Base-by-base conservation (phyloP, 2,329 filamentous ascomycete genomes). In the Scedosporium aurantiacum region DNA sequence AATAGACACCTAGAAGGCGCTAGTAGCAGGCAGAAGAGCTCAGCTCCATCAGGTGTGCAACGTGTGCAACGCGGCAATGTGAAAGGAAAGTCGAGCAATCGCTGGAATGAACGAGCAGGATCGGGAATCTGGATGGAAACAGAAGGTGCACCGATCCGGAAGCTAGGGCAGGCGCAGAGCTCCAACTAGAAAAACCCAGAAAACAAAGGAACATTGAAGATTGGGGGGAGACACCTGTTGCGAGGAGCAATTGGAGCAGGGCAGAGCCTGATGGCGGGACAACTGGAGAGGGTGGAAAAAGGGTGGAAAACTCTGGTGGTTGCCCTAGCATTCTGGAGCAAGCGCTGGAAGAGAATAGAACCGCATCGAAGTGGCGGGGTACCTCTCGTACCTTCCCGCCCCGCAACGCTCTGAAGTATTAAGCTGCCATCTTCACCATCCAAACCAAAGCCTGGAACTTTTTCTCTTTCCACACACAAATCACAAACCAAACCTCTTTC, bases 281-380 rank as follows among this genome's bases (percentile, higher is more conserved):
- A n/a, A n/a, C 37, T 45, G 28, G 23, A 14, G 57, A 58, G 16
- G 18, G 25, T 40, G 37, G 23, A 23, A 21, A 23, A 40, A 37
- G 40, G 14, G 40, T 58, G 58, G 45, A 50, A 50, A 60, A 60
- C 28, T 50, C 58, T 52, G 25, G 58, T 50, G 58, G 58, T 60
- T 60, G 58, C 58, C 58, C 58, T 43, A 60, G 58, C 58, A 60
- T 60, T 60, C 23, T 52, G 43, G 25, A 60, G 58, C 43, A n/a
- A 18, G 23, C 43, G 58, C 58, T 76, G 71, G 74, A 76, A 76
- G 67, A 71, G 70, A 71, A 70, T 72, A 73, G 74, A 76, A 76
- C 69, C 74, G 65, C 70, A 72, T 76, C 72, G 74, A 76, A 76
- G 60, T 63, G 54, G 63, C 62, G 63, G 63, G 63, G 63, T 57